Conservation (phyloP, 2,329 filamentous ascomycete species). For the Canariomyces notabilis region DNA sequence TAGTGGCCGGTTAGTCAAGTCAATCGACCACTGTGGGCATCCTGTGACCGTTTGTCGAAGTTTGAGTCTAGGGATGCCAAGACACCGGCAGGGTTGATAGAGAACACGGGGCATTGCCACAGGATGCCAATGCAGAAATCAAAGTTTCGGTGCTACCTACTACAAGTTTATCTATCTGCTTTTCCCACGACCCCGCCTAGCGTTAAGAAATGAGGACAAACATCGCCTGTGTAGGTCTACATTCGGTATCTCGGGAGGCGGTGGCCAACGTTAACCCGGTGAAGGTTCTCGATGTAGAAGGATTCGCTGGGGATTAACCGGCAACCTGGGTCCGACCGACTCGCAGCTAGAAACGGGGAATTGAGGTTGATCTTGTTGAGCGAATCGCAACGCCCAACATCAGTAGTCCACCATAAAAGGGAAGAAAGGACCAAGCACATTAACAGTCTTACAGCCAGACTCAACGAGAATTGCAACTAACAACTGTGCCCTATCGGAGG, state of each 20-base stretch:
- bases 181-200: constrained; percentile 4
- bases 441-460: constrained; percentile 25
- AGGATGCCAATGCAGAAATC: background rate
- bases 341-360: constrained; percentile 19
- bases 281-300: background rate
- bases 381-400: constrained; percentile 16
- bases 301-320: constrained; percentile 1
- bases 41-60: background rate
- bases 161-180: constrained; percentile 12
- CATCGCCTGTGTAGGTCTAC: constrained; percentile 5
- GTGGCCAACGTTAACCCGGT: background rate
- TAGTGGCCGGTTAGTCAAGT: too few relatives aligned
- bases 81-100: background rate
- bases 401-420: constrained; percentile 20
- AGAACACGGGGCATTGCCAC: background rate
- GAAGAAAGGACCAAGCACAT: constrained; percentile 16
- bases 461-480: constrained; percentile 4
- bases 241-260: background rate
- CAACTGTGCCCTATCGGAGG: background rate
- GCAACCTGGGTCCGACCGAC: constrained; percentile 7
- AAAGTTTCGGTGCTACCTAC: constrained; percentile 16
- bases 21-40: background rate
- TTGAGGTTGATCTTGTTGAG: constrained; percentile 15
- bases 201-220: constrained; percentile 1
- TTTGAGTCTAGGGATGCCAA: background rate